Evolutionary conservation across 2,329 filamentous ascomycete genomes (phyloP).

Genomic region (Lasiodiplodia gonubiensis): DNA sequence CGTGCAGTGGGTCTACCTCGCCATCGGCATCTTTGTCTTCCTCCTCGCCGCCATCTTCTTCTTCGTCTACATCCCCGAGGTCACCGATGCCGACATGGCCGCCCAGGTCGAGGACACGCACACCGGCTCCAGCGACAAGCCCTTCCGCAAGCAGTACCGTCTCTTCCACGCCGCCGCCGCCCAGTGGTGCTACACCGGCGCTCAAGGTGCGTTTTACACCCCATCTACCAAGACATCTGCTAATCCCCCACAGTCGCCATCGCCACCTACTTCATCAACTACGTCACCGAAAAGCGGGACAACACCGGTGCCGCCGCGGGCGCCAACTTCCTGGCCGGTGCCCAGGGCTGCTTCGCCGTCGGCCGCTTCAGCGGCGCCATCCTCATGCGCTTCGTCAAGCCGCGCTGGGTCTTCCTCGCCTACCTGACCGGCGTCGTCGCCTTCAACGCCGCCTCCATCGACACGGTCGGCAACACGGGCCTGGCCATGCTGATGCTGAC

Average conservation of each 20-base stretch:
- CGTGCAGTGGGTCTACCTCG: constrained; percentile 70
- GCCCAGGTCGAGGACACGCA: constrained; percentile 52
- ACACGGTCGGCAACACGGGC: constrained; percentile 57
- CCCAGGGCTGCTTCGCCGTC: constrained; percentile 73
- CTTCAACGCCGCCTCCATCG: constrained; percentile 61
- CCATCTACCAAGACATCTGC: too few relatives aligned
- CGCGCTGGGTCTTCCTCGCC: constrained; percentile 72
- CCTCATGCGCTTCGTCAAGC: constrained; percentile 70
- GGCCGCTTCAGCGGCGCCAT: constrained; percentile 72
- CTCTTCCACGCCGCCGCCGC: constrained; percentile 77
- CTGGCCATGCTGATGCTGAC: constrained; percentile 71
- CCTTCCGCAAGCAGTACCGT: constrained; percentile 67
- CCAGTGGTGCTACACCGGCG: constrained; percentile 81
- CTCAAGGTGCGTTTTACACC: constrained; percentile 56
- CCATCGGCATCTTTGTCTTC: constrained; percentile 65
- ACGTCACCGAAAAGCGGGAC: constrained; percentile 55
- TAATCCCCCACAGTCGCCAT: constrained; percentile 47
- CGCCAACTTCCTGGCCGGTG: constrained; percentile 74
- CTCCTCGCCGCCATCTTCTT: constrained; percentile 64
- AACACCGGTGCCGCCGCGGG: constrained; percentile 52
- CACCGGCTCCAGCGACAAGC: constrained; percentile 50
- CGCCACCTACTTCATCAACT: constrained; percentile 53
- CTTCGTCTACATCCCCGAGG: constrained; percentile 60
- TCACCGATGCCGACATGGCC: constrained; percentile 68
- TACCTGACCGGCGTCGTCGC: constrained; percentile 70